These are phyloP conservation scores for Bondarzewia mesenterica DNA, from an alignment of 1,284 basidiomycete species.

Conservation along the genomic window DNA sequence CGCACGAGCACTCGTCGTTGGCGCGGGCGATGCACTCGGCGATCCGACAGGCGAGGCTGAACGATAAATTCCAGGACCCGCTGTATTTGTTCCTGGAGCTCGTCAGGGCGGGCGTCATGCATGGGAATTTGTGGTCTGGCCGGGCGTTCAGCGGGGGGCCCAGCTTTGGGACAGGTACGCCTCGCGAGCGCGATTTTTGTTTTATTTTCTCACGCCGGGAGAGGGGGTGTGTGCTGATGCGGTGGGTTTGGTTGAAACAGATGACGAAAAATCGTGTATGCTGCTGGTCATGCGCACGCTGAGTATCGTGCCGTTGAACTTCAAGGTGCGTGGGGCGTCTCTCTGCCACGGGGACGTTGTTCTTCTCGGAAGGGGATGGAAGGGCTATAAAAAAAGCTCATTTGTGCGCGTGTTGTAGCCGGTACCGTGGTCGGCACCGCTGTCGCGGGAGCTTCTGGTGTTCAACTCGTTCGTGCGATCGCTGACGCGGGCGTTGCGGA, in stretches of 20 bases:
- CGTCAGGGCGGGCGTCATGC: slow-evolving; percentile 90
- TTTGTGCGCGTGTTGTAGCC: slow-evolving; percentile 40
- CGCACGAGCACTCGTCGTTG: slow-evolving; percentile 84
- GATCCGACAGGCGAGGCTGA: slow-evolving; percentile 70
- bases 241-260: slow-evolving; percentile 26
- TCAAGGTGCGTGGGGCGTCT: slow-evolving; percentile 61
- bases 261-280: slow-evolving; percentile 89
- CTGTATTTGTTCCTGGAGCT: slow-evolving; percentile 91
- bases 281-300: slow-evolving; percentile 94
- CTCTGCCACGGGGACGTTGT: slow-evolving; percentile 1
- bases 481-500: slow-evolving; percentile 83
- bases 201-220: not conserved
- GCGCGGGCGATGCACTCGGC: slow-evolving; percentile 88
- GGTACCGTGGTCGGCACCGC: slow-evolving; percentile 87
- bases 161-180: slow-evolving; percentile 79
- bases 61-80: slow-evolving; percentile 98
- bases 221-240: slow-evolving; percentile 15
- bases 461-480: slow-evolving; percentile 97
- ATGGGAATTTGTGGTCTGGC: slow-evolving; percentile 88
- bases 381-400: no score
- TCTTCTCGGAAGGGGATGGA: not conserved
- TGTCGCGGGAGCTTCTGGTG: slow-evolving; percentile 92
- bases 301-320: slow-evolving; percentile 88
- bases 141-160: slow-evolving; percentile 89
- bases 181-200: slow-evolving; percentile 9